phyloP scores from a whole-genome alignment of 1,284 basidiomycete species.

The Cryptococcus jaspeensis region DNA sequence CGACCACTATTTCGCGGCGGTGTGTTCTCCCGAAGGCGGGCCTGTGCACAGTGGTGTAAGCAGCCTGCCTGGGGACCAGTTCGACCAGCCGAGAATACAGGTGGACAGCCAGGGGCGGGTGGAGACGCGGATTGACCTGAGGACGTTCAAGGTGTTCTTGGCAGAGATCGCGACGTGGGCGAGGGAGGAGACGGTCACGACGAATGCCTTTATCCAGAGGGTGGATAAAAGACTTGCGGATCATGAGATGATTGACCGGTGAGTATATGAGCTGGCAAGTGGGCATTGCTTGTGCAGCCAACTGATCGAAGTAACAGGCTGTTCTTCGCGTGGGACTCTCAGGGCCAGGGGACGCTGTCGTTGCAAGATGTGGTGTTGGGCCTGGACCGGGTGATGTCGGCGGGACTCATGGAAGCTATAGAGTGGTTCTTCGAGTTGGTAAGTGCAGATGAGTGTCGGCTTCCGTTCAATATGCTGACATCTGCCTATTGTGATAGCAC shows the following conservation, averaged over 20 bases:
- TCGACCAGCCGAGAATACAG: conserved; percentile 43
- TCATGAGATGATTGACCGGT: conserved; percentile 54
- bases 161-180: conserved; percentile 96
- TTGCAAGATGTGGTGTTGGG: conserved; percentile 87
- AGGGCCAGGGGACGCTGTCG: conserved; percentile 76
- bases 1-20: conserved; percentile 84
- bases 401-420: conserved; percentile 96
- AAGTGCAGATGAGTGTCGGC: conserved; percentile 26
- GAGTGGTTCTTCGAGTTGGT: conserved; percentile 94
- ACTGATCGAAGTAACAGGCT: conserved; percentile 62
- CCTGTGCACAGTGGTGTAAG: conserved; percentile 10
- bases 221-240: conserved; percentile 53
- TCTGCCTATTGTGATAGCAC: conserved; percentile 53
- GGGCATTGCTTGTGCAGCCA: conserved; percentile 26
- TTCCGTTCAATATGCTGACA: too few species aligned
- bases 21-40: conserved; percentile 63
- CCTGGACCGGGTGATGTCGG: conserved; percentile 88
- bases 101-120: conserved; percentile 63
- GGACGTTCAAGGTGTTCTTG: conserved; percentile 84
- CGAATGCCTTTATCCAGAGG: conserved; percentile 81
- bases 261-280: too few species aligned
- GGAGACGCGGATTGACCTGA: conserved; percentile 82
- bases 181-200: conserved; percentile 87
- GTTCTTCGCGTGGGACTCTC: conserved; percentile 87
- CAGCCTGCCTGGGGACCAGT: conserved; percentile 31